Percentiles rank a stretch among this genome's conserved stretches.
Evolutionary conservation across 1,284 basidiomycete species (phyloP).

Genomic region (Earliella scabrosa): DNA sequence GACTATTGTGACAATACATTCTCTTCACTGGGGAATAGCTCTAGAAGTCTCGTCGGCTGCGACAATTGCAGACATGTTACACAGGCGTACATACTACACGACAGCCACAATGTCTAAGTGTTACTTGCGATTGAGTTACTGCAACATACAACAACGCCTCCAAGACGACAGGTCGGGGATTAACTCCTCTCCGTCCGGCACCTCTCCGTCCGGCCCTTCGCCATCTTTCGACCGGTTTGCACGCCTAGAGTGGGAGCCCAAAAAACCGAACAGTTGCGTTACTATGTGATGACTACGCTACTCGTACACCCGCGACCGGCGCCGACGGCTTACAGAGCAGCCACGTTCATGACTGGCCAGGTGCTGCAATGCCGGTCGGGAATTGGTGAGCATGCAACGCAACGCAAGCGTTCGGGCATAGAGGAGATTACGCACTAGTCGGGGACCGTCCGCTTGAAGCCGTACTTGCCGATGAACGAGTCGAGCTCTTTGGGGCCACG

Average conservation of each 20-base stretch:
- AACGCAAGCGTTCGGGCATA: not conserved
- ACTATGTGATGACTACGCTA: conserved; percentile 16
- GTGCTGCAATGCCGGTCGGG: conserved; percentile 18
- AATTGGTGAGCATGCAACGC: not conserved
- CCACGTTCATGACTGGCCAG: conserved; percentile 30
- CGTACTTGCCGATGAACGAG: conserved; percentile 75
- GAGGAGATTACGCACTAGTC: conserved; percentile 72
- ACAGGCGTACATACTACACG: not conserved
- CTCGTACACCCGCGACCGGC: conserved; percentile 20
- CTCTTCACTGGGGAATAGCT: too few relatives aligned
- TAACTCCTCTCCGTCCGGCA: not conserved
- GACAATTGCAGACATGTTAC: not conserved
- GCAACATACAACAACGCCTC: not conserved
- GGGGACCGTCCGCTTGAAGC: conserved; percentile 71
- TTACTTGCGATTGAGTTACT: not conserved
- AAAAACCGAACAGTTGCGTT: not conserved
- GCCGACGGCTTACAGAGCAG: conserved; percentile 21
- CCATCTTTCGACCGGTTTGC: not conserved
- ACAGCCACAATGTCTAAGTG: conserved; percentile 2
- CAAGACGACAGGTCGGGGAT: not conserved
- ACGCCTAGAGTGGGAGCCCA: not conserved
- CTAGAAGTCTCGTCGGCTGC: too few relatives aligned
- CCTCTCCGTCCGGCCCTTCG: not conserved
- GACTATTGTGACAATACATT: too few relatives aligned
- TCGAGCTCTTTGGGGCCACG: conserved; percentile 90